Percentiles rank a stretch among this genome's conserved stretches.
These are phyloP conservation scores for Reticulascus tulasneorum DNA, from an alignment of 2,329 filamentous ascomycete species.

Conservation along the genomic window DNA sequence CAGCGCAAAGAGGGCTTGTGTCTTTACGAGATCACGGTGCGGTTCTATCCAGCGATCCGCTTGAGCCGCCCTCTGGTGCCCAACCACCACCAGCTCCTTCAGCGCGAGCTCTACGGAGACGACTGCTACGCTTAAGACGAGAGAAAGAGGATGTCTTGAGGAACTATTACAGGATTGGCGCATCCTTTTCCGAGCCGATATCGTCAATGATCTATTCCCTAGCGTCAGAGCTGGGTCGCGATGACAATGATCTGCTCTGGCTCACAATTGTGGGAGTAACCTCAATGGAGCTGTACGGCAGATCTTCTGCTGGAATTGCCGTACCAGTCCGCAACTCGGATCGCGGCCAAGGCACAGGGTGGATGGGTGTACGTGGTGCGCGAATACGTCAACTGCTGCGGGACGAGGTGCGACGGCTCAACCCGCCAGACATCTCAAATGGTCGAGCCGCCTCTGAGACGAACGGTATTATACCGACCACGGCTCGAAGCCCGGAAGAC, in stretches of 20 bases:
- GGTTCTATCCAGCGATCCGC: slow-evolving; percentile 43
- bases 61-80: slow-evolving; percentile 54
- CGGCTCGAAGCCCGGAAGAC: slow-evolving; percentile 83
- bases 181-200: slow-evolving; percentile 91
- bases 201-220: slow-evolving; percentile 93
- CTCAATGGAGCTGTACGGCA: slow-evolving; percentile 88
- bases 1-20: slow-evolving; percentile 56
- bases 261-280: slow-evolving; percentile 90
- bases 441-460: slow-evolving; percentile 62
- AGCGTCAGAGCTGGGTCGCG: slow-evolving; percentile 88
- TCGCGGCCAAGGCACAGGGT: slow-evolving; percentile 59
- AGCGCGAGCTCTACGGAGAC: slow-evolving; percentile 65
- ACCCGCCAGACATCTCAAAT: slow-evolving; percentile 68
- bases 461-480: slow-evolving; percentile 82
- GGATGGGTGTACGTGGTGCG: slow-evolving; percentile 78
- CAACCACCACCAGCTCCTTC: slow-evolving; percentile 62
- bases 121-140: slow-evolving; percentile 68
- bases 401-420: slow-evolving; percentile 90
- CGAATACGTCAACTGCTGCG: slow-evolving; percentile 80
- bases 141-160: slow-evolving; percentile 75
- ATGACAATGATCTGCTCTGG: slow-evolving; percentile 96
- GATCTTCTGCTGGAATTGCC: slow-evolving; percentile 75
- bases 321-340: slow-evolving; percentile 53
- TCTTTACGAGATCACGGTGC: slow-evolving; percentile 46
- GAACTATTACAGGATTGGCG: slow-evolving; percentile 80